These are phyloP conservation scores for Cystobasidium slooffiae DNA, from an alignment of 1,284 basidiomycete genomes.

Conservation along the genomic window DNA sequence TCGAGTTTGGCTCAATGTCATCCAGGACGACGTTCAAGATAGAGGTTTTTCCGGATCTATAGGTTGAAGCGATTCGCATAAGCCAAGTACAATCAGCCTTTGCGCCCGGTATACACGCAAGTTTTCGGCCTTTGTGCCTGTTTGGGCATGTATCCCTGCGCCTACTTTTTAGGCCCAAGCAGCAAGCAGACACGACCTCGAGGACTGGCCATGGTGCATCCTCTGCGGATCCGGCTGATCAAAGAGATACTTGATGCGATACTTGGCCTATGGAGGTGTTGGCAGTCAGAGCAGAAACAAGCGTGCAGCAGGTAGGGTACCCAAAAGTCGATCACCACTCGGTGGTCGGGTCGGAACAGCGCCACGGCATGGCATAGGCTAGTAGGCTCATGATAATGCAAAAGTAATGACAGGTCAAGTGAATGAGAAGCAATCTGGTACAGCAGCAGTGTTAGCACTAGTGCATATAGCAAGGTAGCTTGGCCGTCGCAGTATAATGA, in stretches of 20 bases:
- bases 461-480: too few species aligned
- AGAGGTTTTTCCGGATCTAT: conserved; percentile 88
- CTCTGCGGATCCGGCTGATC: background rate
- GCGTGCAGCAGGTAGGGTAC: background rate
- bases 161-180: conserved; percentile 32
- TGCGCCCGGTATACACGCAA: too few species aligned
- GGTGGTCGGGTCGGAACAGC: background rate
- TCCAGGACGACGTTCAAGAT: conserved; percentile 91
- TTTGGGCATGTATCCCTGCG: background rate
- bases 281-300: conserved; percentile 5
- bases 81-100: background rate
- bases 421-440: too few species aligned
- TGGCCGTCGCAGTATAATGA: too few species aligned
- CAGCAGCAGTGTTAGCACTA: too few species aligned
- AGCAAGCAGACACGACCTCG: conserved; percentile 31
- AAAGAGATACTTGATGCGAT: background rate
- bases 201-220: conserved; percentile 14
- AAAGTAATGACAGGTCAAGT: too few species aligned
- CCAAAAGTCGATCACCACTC: conserved; percentile 7
- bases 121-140: conserved; percentile 5
- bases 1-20: conserved; percentile 78
- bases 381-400: too few species aligned
- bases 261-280: background rate
- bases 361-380: too few species aligned
- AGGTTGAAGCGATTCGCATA: background rate